A percentile compares a stretch with the other conserved stretches of the same genome.
phyloP scores from a whole-genome alignment of 768 basidiomycete species.

The Porpolomopsis calyptriformis region DNA sequence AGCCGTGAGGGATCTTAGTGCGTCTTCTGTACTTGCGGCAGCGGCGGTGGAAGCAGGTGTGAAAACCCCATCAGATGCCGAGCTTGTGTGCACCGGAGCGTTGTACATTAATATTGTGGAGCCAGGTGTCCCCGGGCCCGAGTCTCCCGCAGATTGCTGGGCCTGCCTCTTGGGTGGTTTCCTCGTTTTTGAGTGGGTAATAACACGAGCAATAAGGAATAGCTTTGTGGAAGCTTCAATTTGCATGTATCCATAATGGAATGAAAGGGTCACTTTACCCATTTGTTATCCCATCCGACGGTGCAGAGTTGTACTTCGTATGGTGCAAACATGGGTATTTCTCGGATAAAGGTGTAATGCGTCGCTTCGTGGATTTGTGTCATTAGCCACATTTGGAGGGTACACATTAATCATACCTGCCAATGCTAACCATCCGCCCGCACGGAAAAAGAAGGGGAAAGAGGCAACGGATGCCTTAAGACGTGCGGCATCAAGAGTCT shows the following conservation, averaged over 20 bases:
- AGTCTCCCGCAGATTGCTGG: too few species aligned
- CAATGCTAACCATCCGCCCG: constrained; percentile 54
- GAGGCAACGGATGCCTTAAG: constrained; percentile 36
- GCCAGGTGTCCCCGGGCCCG: constrained; percentile 12
- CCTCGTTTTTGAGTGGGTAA: constrained; percentile 40
- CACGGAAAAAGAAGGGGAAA: constrained; percentile 48
- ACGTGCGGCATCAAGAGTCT: constrained; percentile 39
- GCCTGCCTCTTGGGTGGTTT: constrained; percentile 12
- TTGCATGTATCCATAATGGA: background rate
- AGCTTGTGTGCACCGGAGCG: too few species aligned
- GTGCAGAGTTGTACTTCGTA: constrained; percentile 54
- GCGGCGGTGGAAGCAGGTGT: too few species aligned
- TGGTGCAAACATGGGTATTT: constrained; percentile 50
- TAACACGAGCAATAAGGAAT: constrained; percentile 54
- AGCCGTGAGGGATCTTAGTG: constrained; percentile 26
- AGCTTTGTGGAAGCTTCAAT: constrained; percentile 27
- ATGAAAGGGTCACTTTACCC: constrained; percentile 36
- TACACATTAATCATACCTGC: constrained; percentile 35
- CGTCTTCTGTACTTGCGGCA: too few species aligned
- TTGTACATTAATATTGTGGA: constrained; percentile 25
- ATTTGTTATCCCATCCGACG: constrained; percentile 68
- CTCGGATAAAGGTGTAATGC: constrained; percentile 57
- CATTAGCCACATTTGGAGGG: constrained; percentile 14
- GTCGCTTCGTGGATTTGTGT: constrained; percentile 31
- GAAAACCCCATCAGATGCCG: too few species aligned